Conservation (phyloP, 2,329 filamentous ascomycete genomes). For the Aspergillus calidoustus region DNA sequence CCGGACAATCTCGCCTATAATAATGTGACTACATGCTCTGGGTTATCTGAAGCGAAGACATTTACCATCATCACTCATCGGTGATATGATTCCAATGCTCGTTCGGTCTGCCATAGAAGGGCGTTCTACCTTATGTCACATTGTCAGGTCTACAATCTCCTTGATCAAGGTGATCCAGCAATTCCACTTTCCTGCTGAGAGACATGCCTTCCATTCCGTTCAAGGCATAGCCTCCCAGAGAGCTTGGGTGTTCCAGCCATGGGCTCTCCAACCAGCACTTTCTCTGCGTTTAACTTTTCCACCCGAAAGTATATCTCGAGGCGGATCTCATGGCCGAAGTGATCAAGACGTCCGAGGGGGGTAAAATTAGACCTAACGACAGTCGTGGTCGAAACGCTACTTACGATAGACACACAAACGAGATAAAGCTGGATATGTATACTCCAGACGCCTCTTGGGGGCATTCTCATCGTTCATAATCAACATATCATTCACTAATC, state of each 20-base stretch:
- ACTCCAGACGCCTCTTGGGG: too few relatives aligned
- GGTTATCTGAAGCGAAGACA: background rate
- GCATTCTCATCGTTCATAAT: too few relatives aligned
- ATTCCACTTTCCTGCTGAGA: background rate
- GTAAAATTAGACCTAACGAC: background rate
- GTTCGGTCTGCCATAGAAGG: too few relatives aligned
- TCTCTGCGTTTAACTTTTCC: background rate
- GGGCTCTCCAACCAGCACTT: background rate
- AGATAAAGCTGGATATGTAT: too few relatives aligned
- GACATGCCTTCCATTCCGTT: background rate
- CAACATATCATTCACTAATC: too few relatives aligned
- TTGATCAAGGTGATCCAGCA: background rate
- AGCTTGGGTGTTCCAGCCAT: background rate
- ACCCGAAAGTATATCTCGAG: background rate
- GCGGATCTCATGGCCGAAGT: background rate
- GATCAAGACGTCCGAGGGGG: background rate
- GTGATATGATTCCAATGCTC: too few relatives aligned
- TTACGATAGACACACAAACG: too few relatives aligned
- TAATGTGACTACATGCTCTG: background rate
- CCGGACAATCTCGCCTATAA: background rate
- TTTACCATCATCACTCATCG: background rate
- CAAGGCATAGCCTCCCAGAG: background rate
- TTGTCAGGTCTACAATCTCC: too few relatives aligned
- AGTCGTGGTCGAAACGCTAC: background rate
- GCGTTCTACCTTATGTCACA: too few relatives aligned